Conservation (phyloP, 306 rosid species). For the Abrus precatorius region DNA sequence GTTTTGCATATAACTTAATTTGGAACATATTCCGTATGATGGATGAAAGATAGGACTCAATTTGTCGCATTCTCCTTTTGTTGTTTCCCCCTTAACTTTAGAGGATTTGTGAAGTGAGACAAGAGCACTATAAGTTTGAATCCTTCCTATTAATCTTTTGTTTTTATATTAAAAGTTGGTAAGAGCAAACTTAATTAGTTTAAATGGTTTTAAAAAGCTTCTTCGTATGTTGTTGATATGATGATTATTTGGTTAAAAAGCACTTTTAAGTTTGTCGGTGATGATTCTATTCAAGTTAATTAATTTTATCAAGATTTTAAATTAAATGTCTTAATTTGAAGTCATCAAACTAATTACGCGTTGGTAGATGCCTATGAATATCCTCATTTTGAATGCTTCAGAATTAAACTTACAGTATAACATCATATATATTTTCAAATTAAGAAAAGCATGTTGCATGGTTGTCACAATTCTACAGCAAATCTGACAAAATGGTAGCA, state of each 20-base stretch:
- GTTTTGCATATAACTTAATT: neutral
- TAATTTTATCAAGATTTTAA: neutral
- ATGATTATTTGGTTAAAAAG: neutral
- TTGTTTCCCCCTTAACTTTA: neutral
- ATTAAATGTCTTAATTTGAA: constrained; percentile 4
- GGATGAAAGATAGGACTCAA: neutral
- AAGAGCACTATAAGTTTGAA: neutral
- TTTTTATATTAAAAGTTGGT: neutral
- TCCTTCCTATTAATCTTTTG: neutral
- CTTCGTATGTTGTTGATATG: neutral
- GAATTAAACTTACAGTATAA: neutral
- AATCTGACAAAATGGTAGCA: constrained; percentile 45
- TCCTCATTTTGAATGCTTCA: neutral
- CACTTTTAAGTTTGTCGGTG: neutral
- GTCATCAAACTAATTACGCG: neutral
- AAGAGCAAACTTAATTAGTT: neutral
- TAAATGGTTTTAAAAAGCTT: neutral
- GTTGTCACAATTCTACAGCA: neutral
- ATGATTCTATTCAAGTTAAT: neutral
- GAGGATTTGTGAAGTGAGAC: neutral
- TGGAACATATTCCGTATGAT: neutral
- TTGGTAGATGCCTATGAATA: neutral
- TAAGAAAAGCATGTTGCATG: neutral
- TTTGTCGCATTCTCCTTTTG: neutral
- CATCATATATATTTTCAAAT: neutral